Conservation (phyloP, 331 rosid genomes). For the Arachis monticola region DNA sequence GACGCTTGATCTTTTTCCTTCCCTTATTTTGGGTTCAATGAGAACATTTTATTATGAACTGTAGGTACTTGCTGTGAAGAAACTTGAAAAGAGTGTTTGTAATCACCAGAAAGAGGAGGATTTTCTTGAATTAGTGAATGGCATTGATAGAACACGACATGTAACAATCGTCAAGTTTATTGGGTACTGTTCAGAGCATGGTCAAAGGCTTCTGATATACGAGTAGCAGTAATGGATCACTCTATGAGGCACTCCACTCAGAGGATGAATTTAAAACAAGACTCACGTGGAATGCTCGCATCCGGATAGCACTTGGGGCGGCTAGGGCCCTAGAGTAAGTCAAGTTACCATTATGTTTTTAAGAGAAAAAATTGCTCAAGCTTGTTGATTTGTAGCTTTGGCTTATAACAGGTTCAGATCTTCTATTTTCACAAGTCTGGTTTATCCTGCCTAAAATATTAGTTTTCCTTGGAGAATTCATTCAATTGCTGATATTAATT, state of each 20-base stretch:
- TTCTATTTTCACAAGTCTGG: background rate
- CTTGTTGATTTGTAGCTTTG: slow-evolving; percentile 26
- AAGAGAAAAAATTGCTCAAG: background rate
- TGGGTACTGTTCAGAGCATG: too few species aligned
- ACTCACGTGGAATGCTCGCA: too few species aligned
- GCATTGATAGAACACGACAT: too few species aligned
- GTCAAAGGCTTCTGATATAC: too few species aligned
- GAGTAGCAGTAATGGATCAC: too few species aligned
- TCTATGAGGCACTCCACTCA: too few species aligned
- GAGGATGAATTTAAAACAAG: too few species aligned
- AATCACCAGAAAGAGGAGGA: background rate
- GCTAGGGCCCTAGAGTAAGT: too few species aligned
- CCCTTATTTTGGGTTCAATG: background rate
- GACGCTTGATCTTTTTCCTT: slow-evolving; percentile 33
- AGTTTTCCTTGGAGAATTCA: slow-evolving; percentile 1
- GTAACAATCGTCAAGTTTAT: too few species aligned
- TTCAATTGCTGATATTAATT: slow-evolving; percentile 6
- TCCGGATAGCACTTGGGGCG: too few species aligned
- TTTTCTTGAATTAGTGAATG: too few species aligned
- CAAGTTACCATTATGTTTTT: slow-evolving; percentile 24
- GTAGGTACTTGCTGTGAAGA: slow-evolving; percentile 90
- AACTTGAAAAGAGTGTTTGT: slow-evolving; percentile 71
- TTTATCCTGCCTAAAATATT: slow-evolving; percentile 10
- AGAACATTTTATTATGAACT: slow-evolving; percentile 42
- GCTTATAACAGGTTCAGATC: slow-evolving; percentile 19